Percentiles rank a stretch among this genome's conserved stretches.
Conservation (phyloP, 2,329 filamentous ascomycete genomes). For the Didymella segeticola region DNA sequence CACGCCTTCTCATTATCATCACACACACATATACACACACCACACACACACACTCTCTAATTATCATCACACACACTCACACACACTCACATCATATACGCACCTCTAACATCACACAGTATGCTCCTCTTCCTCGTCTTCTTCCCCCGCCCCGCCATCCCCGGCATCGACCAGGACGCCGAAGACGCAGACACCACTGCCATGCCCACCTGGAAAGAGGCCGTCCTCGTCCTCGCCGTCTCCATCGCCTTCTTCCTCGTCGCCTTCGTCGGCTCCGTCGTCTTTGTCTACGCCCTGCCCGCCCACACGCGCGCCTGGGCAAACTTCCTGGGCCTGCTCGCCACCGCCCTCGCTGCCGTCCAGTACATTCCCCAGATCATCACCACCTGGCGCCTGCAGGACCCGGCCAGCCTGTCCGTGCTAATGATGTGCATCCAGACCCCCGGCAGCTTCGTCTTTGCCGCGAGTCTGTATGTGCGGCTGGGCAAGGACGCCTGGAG, state of each 20-base stretch:
- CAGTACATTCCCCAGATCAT: conserved; percentile 97
- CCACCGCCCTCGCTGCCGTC: conserved; percentile 78
- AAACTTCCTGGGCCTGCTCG: conserved; percentile 80
- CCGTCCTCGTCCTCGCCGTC: conserved; percentile 73
- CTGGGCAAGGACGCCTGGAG: conserved; percentile 89
- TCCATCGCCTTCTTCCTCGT: conserved; percentile 80
- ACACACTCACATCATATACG: no score
- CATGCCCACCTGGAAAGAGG: conserved; percentile 73
- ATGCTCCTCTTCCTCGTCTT: conserved; percentile 94
- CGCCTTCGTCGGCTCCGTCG: conserved; percentile 68
- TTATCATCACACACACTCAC: no score
- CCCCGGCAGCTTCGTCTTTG: conserved; percentile 89
- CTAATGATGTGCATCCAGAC: conserved; percentile 99
- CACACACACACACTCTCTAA: no score
- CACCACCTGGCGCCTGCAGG: conserved; percentile 84
- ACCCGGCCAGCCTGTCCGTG: conserved; percentile 90
- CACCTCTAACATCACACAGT: conserved; percentile 60
- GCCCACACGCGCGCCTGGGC: conserved; percentile 77
- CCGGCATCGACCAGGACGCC: conserved; percentile 34
- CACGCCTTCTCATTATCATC: no score
- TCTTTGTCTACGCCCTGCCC: conserved; percentile 70
- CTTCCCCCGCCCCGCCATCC: conserved; percentile 62
- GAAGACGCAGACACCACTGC: conserved; percentile 25
- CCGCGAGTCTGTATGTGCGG: conserved; percentile 79
- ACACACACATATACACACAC: no score